Evolutionary conservation across 75 land plant genomes (phyloP).

Genomic region (Sequoia sempervirens): DNA sequence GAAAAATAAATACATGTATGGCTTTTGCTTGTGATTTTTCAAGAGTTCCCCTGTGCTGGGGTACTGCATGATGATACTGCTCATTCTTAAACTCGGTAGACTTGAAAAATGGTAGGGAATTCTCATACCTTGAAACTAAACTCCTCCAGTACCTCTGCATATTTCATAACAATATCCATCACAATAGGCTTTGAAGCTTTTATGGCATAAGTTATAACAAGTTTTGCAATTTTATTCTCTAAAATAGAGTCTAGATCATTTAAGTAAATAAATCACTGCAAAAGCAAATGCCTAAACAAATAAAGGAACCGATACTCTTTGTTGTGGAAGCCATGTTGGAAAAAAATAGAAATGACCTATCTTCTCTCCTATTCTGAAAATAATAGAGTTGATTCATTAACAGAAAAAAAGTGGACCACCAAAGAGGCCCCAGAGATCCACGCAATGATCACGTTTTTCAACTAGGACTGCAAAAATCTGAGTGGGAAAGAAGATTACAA

Average conservation of each 20-base stretch:
- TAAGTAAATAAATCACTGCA: neutral
- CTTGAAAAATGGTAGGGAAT: neutral
- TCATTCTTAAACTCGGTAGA: neutral
- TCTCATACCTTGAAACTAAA: neutral
- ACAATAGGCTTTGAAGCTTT: neutral
- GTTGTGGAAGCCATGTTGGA: neutral
- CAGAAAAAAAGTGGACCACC: too few relatives aligned
- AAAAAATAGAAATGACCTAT: too few relatives aligned
- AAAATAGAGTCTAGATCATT: neutral
- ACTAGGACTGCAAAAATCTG: too few relatives aligned
- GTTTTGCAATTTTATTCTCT: neutral
- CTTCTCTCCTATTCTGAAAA: too few relatives aligned
- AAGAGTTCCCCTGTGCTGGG: neutral
- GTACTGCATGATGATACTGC: neutral
- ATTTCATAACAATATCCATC: neutral
- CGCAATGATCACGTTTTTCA: too few relatives aligned
- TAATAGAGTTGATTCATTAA: too few relatives aligned
- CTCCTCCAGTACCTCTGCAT: neutral
- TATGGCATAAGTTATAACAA: neutral
- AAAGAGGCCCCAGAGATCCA: too few relatives aligned
- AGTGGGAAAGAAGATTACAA: too few relatives aligned
- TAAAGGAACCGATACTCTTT: neutral
- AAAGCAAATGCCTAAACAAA: neutral
- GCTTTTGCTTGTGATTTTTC: neutral
- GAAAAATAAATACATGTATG: neutral